Percentiles rank a stretch among this genome's conserved stretches.
phyloP scores from a whole-genome alignment of 2,329 filamentous ascomycete species.

The Fusarium tjaetaba region DNA sequence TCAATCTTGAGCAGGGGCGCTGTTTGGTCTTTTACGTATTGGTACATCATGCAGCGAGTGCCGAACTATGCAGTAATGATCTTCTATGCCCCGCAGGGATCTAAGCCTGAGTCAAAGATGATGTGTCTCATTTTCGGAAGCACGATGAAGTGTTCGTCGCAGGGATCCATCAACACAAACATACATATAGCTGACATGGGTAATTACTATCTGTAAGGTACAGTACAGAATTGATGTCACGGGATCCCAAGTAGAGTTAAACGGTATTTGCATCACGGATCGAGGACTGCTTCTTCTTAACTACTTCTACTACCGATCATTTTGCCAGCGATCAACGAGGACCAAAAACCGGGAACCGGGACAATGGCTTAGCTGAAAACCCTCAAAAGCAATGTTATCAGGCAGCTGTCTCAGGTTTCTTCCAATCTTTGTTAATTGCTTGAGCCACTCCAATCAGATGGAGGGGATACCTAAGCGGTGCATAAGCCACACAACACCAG shows the following conservation, averaged over 20 bases:
- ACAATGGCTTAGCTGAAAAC: neutral
- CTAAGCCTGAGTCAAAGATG: neutral
- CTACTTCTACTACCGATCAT: neutral
- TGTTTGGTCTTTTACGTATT: neutral
- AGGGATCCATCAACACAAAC: neutral
- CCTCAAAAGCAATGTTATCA: neutral
- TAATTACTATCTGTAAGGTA: neutral
- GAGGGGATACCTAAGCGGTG: neutral
- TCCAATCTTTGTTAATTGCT: neutral
- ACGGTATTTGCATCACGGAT: neutral
- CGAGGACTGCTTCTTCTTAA: neutral
- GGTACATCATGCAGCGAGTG: neutral
- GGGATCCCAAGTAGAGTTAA: neutral
- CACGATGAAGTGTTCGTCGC: neutral
- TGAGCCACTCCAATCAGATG: neutral
- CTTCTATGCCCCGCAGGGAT: neutral
- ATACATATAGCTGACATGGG: neutral
- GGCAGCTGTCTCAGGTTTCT: neutral
- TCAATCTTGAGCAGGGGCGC: neutral
- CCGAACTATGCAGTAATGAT: neutral
- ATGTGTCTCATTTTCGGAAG: neutral
- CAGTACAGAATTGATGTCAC: neutral
- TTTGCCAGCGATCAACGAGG: neutral
- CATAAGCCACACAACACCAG: neutral
- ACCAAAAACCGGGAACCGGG: neutral